Conservation (phyloP, 2,329 filamentous ascomycete genomes). For the Pestalotiopsis sp. region DNA sequence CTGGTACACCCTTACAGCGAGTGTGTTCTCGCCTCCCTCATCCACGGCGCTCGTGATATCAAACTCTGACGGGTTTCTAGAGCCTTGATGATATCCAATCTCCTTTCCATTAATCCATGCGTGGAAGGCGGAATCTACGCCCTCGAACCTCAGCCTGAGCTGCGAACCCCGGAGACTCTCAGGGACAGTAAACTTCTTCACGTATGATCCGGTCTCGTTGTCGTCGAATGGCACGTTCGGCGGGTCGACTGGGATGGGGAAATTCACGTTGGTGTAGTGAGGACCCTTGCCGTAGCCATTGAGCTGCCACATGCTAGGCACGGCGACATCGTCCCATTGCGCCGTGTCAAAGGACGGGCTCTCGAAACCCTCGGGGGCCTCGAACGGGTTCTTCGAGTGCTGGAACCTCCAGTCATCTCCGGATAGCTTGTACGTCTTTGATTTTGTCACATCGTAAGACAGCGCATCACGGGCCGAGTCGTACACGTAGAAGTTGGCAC, state of each 20-base stretch:
- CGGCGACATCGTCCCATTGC: constrained; percentile 55
- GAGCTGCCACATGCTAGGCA: constrained; percentile 73
- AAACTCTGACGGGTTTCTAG: constrained; percentile 64
- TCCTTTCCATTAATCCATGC: constrained; percentile 62
- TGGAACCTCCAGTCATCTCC: constrained; percentile 51
- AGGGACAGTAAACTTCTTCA: constrained; percentile 51
- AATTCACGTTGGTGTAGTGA: constrained; percentile 72
- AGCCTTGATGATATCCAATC: constrained; percentile 65
- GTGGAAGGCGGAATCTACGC: constrained; percentile 65
- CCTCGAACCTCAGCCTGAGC: constrained; percentile 62
- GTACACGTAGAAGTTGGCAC: constrained; percentile 59
- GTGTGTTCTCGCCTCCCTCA: constrained; percentile 42
- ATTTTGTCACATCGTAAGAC: constrained; percentile 36
- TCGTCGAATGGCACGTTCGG: constrained; percentile 59
- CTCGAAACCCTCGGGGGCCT: constrained; percentile 37
- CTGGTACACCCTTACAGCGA: constrained; percentile 62
- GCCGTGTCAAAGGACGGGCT: constrained; percentile 27
- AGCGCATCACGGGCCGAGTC: constrained; percentile 49
- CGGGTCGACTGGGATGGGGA: constrained; percentile 66
- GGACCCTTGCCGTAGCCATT: constrained; percentile 66
- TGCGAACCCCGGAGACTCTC: constrained; percentile 40
- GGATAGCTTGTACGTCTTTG: constrained; percentile 43
- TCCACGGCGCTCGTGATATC: constrained; percentile 55
- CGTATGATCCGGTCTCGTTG: constrained; percentile 56
- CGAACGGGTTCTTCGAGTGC: constrained; percentile 40